Conservation (phyloP, 495 filamentous ascomycete genomes). For the Talaromyces trachyspermus region DNA sequence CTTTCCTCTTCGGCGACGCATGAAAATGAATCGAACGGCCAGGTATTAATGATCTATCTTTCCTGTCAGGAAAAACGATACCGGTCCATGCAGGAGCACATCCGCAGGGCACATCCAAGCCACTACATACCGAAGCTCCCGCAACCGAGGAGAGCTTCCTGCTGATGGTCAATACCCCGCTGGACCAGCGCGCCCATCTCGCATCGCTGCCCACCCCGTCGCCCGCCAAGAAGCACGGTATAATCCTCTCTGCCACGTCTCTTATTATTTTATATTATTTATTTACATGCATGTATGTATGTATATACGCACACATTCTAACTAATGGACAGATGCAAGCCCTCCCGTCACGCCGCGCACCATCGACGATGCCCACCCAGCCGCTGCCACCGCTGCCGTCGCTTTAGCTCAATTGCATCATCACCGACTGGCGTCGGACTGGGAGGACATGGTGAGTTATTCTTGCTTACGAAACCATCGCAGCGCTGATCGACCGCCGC, state of each 20-base stretch:
- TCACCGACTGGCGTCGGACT: conserved; percentile 71
- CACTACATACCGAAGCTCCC: conserved; percentile 97
- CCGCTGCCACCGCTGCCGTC: conserved; percentile 71
- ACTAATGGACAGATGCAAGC: conserved; percentile 56
- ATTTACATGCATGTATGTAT: background rate
- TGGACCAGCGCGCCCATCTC: conserved; percentile 62
- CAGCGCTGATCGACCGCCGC: background rate
- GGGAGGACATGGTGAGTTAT: conserved; percentile 74
- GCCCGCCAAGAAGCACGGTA: conserved; percentile 20
- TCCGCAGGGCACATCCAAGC: conserved; percentile 92
- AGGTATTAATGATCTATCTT: background rate
- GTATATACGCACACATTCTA: no score
- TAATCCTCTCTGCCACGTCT: no score
- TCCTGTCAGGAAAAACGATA: conserved; percentile 80
- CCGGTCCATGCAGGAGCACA: conserved; percentile 99
- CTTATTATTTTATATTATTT: conserved; percentile 9
- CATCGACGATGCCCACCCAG: conserved; percentile 64
- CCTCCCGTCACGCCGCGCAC: conserved; percentile 64
- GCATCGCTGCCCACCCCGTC: conserved; percentile 40
- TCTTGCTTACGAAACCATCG: background rate
- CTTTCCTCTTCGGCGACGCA: no score
- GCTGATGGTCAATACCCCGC: conserved; percentile 87
- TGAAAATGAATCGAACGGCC: background rate
- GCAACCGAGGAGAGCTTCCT: conserved; percentile 97
- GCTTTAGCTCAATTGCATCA: conserved; percentile 83